Evolutionary conservation across 225 moss, liverwort and hornwort genomes (phyloP), one percentile per base, ranked within the genome.

Genomic region (Polytrichum formosum): DNA sequence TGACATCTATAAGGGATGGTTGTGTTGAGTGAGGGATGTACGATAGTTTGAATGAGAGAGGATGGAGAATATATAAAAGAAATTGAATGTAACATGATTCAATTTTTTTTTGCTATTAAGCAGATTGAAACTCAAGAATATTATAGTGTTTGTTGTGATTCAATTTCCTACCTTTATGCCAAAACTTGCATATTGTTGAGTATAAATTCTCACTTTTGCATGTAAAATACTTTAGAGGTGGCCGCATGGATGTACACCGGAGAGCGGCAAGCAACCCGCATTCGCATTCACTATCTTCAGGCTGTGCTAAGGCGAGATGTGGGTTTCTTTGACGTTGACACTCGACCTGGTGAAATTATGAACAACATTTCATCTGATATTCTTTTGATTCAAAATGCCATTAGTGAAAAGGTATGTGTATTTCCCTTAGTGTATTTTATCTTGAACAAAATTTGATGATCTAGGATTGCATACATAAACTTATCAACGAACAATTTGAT

Each of bases 241-340:
- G 21, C 71, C 6, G 72, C 59, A 56, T 80, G 80, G 80, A 76
- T 80, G 61, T 66, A 68, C 13, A 72, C 72, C 13, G 80, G 80
- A 22, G 80, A 80, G 30, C 53, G 80, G 6, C 80, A 80, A 46
- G 26, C 76, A 16, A 56, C 80, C 6, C 77, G 78, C 37, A 76
- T 91, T 53, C 83, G 88, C 20, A 75, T 83, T 53, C 71, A 66
- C 6, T 91, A 88, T 68, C 72, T 91, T 29, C 56, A 76, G 55
- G 69, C 81, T 8, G 58, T 91, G 79, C 76, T 91, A 35, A 58
- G 67, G 79, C 85, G 84, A 54, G 88, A 91, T 64, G 72, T 88
- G 55, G 74, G 83, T 63, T 91, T 81, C 70, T 88, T 88, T 65
- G 90, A 91, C 27, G 70, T 68, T 6, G 83, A 79, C 6, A 71